Percentiles rank a stretch among this genome's conserved stretches.
These are phyloP conservation scores for Aspergillus campestris DNA, from an alignment of 495 filamentous ascomycete genomes.

Conservation along the genomic window DNA sequence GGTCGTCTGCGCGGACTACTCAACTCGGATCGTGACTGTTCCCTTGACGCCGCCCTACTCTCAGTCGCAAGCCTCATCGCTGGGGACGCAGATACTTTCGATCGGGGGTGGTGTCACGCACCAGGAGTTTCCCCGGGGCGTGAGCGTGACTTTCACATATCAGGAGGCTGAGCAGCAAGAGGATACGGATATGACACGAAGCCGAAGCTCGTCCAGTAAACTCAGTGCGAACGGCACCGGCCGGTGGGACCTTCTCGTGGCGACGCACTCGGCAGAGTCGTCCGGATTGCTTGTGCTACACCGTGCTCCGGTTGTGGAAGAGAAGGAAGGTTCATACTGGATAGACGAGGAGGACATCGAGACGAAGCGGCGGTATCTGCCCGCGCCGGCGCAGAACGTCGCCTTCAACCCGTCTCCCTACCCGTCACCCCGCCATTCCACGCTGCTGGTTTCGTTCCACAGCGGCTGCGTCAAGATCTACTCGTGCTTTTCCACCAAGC, in stretches of 20 bases:
- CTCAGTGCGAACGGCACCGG: conserved; percentile 5
- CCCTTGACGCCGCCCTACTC: conserved; percentile 64
- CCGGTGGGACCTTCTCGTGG: conserved; percentile 49
- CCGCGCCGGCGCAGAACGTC: conserved; percentile 55
- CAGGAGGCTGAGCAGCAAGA: conserved; percentile 25
- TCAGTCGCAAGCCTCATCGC: conserved; percentile 31
- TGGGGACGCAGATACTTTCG: conserved; percentile 51
- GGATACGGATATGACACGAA: conserved; percentile 21
- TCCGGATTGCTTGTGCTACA: conserved; percentile 54
- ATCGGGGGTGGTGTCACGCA: conserved; percentile 46
- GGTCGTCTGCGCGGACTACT: conserved; percentile 60
- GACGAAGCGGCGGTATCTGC: conserved; percentile 56
- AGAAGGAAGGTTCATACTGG: conserved; percentile 20
- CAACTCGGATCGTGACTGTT: conserved; percentile 59
- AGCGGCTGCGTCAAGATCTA: conserved; percentile 63
- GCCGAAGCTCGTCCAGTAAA: conserved; percentile 9
- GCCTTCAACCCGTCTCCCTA: conserved; percentile 63
- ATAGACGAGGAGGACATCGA: conserved; percentile 38
- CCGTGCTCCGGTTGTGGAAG: conserved; percentile 37
- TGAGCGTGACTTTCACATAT: conserved; percentile 60
- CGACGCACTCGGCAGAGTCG: conserved; percentile 57
- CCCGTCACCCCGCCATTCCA: conserved; percentile 48
- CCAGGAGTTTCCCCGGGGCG: conserved; percentile 50
- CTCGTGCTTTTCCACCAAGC: conserved; percentile 35
- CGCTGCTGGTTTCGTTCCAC: conserved; percentile 58